phyloP scores from a whole-genome alignment of 2,329 filamentous ascomycete genomes.

The Sphaerulina vaccinii region DNA sequence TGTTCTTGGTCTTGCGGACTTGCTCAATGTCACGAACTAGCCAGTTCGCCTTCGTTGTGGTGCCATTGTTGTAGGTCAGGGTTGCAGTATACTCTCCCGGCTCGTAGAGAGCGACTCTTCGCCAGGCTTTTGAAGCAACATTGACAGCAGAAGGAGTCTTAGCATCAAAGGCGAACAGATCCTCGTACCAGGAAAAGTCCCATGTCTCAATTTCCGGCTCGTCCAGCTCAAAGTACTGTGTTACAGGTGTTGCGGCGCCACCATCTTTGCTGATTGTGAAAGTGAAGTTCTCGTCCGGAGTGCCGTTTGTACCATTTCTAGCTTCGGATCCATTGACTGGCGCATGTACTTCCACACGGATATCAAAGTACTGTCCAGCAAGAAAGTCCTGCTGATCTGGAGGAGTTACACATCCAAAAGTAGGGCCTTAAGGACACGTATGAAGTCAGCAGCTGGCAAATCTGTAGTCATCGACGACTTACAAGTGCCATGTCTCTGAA shows the following conservation, averaged over 20 bases:
- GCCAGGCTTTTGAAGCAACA: slow-evolving; percentile 76
- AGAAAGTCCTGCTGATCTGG: slow-evolving; percentile 74
- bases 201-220: slow-evolving; percentile 76
- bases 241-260: slow-evolving; percentile 53
- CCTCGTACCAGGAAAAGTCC: slow-evolving; percentile 82
- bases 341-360: slow-evolving; percentile 70
- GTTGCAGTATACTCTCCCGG: slow-evolving; percentile 77
- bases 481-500: slow-evolving; percentile 57
- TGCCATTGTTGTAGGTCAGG: slow-evolving; percentile 70
- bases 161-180: slow-evolving; percentile 74
- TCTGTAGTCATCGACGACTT: no score
- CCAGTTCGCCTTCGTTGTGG: slow-evolving; percentile 73
- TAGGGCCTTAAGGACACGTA: slow-evolving; percentile 56
- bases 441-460: slow-evolving; percentile 51
- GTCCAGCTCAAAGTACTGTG: slow-evolving; percentile 65
- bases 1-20: slow-evolving; percentile 68
- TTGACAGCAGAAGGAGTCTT: slow-evolving; percentile 70
- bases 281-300: slow-evolving; percentile 72
- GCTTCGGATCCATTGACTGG: slow-evolving; percentile 71
- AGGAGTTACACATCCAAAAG: slow-evolving; percentile 55
- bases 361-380: slow-evolving; percentile 79
- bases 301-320: slow-evolving; percentile 57
- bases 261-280: slow-evolving; percentile 70
- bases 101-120: slow-evolving; percentile 71
- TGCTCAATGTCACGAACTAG: slow-evolving; percentile 68